Percentiles rank a stretch among this genome's conserved stretches.
Conservation (phyloP, 768 basidiomycete species). For the Lyophyllum atratum region DNA sequence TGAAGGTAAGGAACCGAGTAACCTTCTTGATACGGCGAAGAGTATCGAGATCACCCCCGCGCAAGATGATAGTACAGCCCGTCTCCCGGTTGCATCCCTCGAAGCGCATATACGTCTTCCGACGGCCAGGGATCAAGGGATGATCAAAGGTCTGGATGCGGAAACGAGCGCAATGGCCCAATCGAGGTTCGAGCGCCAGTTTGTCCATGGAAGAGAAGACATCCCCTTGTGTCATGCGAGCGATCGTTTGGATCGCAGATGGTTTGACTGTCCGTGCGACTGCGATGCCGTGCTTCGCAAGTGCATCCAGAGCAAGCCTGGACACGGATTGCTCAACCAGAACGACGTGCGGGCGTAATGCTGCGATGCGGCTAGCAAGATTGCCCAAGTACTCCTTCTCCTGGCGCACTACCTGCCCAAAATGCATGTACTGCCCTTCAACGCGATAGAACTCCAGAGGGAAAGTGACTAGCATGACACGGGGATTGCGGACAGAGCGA, state of each 20-base stretch:
- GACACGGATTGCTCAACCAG: conserved; percentile 92
- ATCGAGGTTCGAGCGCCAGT: conserved; percentile 82
- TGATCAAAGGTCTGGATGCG: conserved; percentile 95
- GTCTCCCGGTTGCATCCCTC: conserved; percentile 93
- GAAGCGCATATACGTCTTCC: conserved; percentile 98
- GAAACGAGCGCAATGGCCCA: conserved; percentile 87
- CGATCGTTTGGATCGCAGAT: conserved; percentile 82
- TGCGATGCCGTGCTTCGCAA: conserved; percentile 83
- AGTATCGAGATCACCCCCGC: conserved; percentile 83
- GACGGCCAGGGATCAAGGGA: conserved; percentile 85
- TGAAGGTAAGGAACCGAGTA: conserved; percentile 88
- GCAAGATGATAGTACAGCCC: conserved; percentile 91
- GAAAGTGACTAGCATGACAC: conserved; percentile 95
- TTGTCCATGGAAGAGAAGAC: conserved; percentile 96
- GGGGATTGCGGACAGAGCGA: conserved; percentile 77
- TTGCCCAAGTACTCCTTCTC: conserved; percentile 93
- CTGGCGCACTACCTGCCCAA: conserved; percentile 88
- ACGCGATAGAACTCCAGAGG: conserved; percentile 92
- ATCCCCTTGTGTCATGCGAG: conserved; percentile 94
- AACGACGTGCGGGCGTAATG: conserved; percentile 88
- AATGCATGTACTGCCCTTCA: conserved; percentile 90
- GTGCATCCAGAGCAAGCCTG: conserved; percentile 82
- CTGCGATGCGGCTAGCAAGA: conserved; percentile 86
- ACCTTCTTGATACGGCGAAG: conserved; percentile 89
- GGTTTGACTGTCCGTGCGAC: conserved; percentile 90